A percentile compares a stretch with the other conserved stretches of the same genome.
phyloP scores from a whole-genome alignment of 139 green algal genomes.

The Raphidocelis subcapitata region DNA sequence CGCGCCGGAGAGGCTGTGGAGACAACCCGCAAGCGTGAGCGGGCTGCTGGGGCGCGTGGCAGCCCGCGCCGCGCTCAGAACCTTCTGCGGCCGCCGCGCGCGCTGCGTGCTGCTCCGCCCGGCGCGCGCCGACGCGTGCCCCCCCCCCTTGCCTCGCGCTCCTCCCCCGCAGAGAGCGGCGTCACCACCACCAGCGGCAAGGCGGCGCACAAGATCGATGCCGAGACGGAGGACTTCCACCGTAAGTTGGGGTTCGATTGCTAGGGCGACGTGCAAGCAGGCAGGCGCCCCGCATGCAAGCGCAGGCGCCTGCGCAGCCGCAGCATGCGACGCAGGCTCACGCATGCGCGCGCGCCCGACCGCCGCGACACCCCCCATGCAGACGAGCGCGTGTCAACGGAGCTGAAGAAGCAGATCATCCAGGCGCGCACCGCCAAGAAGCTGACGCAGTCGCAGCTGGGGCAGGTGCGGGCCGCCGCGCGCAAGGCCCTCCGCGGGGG shows the following conservation, averaged over 20 bases:
- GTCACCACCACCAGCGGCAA: conserved; percentile 42
- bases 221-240: conserved; percentile 85
- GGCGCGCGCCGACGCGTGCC: no score
- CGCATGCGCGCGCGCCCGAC: no score
- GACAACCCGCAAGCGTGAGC: conserved; percentile 68
- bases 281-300: no score
- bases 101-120: no score
- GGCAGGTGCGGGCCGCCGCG: conserved; percentile 61
- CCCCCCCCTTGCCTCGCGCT: neutral
- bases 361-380: no score
- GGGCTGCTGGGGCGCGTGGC: neutral
- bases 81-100: neutral
- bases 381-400: conserved; percentile 86
- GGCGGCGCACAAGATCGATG: conserved; percentile 79
- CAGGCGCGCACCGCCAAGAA: conserved; percentile 93
- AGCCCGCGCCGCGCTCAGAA: neutral
- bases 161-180: neutral
- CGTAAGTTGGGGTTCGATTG: conserved; percentile 35
- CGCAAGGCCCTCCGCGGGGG: no score
- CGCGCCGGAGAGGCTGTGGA: conserved; percentile 55
- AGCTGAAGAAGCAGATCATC: conserved; percentile 94
- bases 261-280: neutral
- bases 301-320: no score
- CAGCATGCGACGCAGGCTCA: no score
- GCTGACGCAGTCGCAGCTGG: conserved; percentile 94